Conservation (phyloP, 1,284 basidiomycete genomes). For the Heterobasidion parviporum region DNA sequence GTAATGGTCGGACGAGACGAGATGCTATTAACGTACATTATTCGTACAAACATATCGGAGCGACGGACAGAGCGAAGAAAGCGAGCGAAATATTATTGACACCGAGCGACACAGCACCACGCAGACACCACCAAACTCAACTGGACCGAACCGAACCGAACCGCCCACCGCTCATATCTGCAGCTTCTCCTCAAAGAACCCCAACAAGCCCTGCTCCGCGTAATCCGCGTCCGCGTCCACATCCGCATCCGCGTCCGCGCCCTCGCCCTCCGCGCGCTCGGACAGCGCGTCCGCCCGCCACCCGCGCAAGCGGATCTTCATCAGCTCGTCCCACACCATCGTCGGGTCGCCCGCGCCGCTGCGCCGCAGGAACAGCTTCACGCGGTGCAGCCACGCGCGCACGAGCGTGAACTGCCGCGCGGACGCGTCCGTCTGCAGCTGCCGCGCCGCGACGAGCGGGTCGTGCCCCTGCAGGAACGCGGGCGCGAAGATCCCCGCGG, state of each 20-base stretch:
- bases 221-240: not conserved
- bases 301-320: slow-evolving; percentile 28
- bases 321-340: slow-evolving; percentile 47
- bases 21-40: too few species aligned
- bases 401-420: slow-evolving; percentile 38
- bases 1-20: too few species aligned
- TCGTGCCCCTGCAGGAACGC: not conserved
- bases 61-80: too few species aligned
- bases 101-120: too few species aligned
- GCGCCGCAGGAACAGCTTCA: slow-evolving; percentile 38
- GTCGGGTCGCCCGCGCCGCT: slow-evolving; percentile 36
- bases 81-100: too few species aligned
- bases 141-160: too few species aligned
- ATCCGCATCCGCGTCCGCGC: not conserved
- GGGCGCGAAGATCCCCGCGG: slow-evolving; percentile 1
- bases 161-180: slow-evolving; percentile 3
- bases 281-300: slow-evolving; percentile 8
- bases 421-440: not conserved
- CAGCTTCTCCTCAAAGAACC: slow-evolving; percentile 14
- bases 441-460: not conserved
- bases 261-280: not conserved
- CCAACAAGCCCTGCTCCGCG: slow-evolving; percentile 9
- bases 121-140: too few species aligned
- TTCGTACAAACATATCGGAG: too few species aligned
- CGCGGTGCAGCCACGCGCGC: slow-evolving; percentile 48